phyloP scores from a whole-genome alignment of 2,329 filamentous ascomycete genomes.

The Phyllosticta citrichinensis region DNA sequence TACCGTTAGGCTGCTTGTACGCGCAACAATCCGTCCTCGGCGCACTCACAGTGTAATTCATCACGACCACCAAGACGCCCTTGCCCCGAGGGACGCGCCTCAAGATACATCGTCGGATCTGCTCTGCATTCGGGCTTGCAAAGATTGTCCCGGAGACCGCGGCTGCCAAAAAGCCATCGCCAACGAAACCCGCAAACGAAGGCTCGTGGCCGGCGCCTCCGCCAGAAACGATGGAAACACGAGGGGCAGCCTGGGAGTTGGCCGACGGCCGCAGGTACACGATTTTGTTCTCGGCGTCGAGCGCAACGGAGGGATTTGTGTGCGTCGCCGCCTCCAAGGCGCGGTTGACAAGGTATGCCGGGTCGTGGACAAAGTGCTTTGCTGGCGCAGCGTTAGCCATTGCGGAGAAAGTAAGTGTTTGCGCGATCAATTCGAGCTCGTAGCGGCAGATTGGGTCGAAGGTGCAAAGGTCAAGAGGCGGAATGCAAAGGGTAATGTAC shows the following conservation, averaged over 20 bases:
- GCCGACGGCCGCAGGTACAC: conserved; percentile 59
- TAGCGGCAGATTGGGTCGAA: background rate
- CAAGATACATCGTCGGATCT: conserved; percentile 68
- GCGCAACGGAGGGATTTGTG: conserved; percentile 73
- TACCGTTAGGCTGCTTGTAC: no score
- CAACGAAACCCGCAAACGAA: conserved; percentile 77
- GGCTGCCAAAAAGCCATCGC: conserved; percentile 66
- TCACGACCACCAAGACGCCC: conserved; percentile 81
- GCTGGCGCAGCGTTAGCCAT: conserved; percentile 16
- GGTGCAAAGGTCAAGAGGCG: background rate
- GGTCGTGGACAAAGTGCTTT: conserved; percentile 87
- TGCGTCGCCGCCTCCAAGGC: conserved; percentile 69
- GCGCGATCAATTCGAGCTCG: background rate
- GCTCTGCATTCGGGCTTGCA: conserved; percentile 69
- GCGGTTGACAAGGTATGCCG: conserved; percentile 64
- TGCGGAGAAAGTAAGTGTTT: background rate
- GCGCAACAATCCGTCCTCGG: no score
- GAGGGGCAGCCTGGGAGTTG: conserved; percentile 24
- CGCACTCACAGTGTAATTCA: conserved; percentile 68
- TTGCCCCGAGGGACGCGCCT: conserved; percentile 59
- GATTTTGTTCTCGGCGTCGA: conserved; percentile 74
- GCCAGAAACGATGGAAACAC: conserved; percentile 77
- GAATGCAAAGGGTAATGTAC: background rate
- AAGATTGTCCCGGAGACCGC: conserved; percentile 84
- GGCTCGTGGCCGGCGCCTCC: conserved; percentile 89